Base-by-base conservation (phyloP, 495 filamentous ascomycete species). In the Penicillium paradoxum region DNA sequence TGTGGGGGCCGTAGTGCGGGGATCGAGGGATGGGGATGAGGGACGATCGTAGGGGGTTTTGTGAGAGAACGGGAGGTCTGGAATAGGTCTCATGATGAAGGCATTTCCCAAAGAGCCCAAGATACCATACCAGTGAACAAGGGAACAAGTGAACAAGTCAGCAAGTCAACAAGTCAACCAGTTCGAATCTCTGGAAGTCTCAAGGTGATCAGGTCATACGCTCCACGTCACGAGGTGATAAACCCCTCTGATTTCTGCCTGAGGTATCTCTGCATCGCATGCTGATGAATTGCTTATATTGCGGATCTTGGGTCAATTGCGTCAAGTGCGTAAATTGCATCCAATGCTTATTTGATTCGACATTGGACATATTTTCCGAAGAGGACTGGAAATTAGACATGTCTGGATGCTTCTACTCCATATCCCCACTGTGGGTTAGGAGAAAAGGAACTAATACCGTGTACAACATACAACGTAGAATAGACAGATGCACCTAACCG, bases 1-100 rank as follows among this genome's bases (percentile, higher is more conserved):
- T 44, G 73, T 62, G 36, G 77, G 75, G 56, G 56, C 60, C 13
- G 63, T 46, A 46, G 41, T 67, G 66, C 65, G 72, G 68, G 69
- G 64, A 56, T 76, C 72, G 46, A 65, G 55, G 61, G 67, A 71
- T 51, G 67, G 64, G 52, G 70, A 68, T 53, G 53, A 25, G 8
- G 56, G 43, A 45, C 58, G 60, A 25, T 65, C 66, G 32, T 68
- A 54, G 50, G 69, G 67, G 27, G 59, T 47, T 59, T 75, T 77
- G 52, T 65, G 72, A 49, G 59, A 54, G 62, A 45, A 62, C 24
- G 63, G 58, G 42, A 57, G 6, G 25, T 77, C 70, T 18, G 72
- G 68, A 24, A 67, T 65, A 33, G 71, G 69, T 59, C 72, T 71
- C 74, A 77, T 77, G 11, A 43, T 51, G 49, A 34, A 32, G 15